phyloP scores from a whole-genome alignment of 2,329 filamentous ascomycete species.

The Coniochaeta ligniaria region DNA sequence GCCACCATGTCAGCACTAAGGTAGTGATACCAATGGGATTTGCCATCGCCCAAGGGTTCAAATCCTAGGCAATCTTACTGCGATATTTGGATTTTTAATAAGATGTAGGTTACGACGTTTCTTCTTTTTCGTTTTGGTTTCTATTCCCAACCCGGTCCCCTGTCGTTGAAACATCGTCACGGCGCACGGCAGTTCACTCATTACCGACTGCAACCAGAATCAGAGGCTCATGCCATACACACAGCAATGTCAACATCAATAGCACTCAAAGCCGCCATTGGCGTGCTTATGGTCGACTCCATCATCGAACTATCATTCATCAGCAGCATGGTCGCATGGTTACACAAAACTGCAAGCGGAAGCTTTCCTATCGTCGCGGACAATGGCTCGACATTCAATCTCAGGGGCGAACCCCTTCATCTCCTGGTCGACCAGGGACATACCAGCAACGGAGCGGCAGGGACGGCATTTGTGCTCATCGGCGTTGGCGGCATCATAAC shows the following conservation, averaged over 20 bases:
- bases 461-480: slow-evolving; percentile 26
- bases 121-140: not conserved
- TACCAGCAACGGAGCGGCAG: slow-evolving; percentile 32
- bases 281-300: slow-evolving; percentile 26
- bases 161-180: not conserved
- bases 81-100: not conserved
- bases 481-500: slow-evolving; percentile 23
- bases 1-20: not conserved
- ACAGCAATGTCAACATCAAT: not conserved
- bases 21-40: not conserved
- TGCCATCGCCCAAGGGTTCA: not conserved
- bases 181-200: not conserved
- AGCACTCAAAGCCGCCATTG: slow-evolving; percentile 16
- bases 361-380: slow-evolving; percentile 4
- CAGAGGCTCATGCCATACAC: not conserved
- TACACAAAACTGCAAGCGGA: slow-evolving; percentile 22
- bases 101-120: not conserved
- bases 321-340: slow-evolving; percentile 28
- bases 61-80: not conserved
- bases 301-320: slow-evolving; percentile 30
- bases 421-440: slow-evolving; percentile 32
- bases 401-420: slow-evolving; percentile 21
- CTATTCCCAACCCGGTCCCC: not conserved
- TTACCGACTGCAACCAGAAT: not conserved
- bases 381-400: slow-evolving; percentile 12